Evolutionary conservation across 2,329 filamentous ascomycete genomes (phyloP).

Genomic region (Mycosphaerella sp.): DNA sequence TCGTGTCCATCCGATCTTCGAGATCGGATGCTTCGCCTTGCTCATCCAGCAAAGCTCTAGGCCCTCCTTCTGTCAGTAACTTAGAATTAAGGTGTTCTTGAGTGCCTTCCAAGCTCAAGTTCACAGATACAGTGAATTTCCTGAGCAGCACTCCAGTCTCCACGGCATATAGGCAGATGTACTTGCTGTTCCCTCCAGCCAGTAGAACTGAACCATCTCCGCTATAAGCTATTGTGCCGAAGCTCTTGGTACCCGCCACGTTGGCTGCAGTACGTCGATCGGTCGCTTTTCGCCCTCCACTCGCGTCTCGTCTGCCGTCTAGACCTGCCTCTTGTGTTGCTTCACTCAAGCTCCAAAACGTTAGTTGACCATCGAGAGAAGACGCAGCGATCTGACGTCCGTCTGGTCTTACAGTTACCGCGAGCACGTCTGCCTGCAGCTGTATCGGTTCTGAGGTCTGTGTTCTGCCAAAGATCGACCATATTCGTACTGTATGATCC

Average conservation of each 20-base stretch:
- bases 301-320: constrained; percentile 86
- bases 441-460: constrained; percentile 94
- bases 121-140: constrained; percentile 92
- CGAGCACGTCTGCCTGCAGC: constrained; percentile 83
- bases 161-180: constrained; percentile 96
- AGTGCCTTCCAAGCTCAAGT: constrained; percentile 90
- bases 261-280: constrained; percentile 91
- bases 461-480: constrained; percentile 89
- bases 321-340: constrained; percentile 79
- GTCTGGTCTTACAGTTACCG: constrained; percentile 81
- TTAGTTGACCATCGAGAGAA: constrained; percentile 86
- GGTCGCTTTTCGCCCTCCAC: constrained; percentile 79
- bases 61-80: constrained; percentile 82
- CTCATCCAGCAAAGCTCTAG: constrained; percentile 76
- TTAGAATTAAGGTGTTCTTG: constrained; percentile 96
- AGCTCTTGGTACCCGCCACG: constrained; percentile 81
- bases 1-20: constrained; percentile 73
- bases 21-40: constrained; percentile 82
- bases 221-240: constrained; percentile 82
- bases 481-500: constrained; percentile 92
- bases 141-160: constrained; percentile 84
- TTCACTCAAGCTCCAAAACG: constrained; percentile 89
- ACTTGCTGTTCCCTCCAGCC: constrained; percentile 94
- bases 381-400: constrained; percentile 86
- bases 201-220: constrained; percentile 86